phyloP scores from a whole-genome alignment of 2,329 filamentous ascomycete species.

The Verticillium nonalfalfae region DNA sequence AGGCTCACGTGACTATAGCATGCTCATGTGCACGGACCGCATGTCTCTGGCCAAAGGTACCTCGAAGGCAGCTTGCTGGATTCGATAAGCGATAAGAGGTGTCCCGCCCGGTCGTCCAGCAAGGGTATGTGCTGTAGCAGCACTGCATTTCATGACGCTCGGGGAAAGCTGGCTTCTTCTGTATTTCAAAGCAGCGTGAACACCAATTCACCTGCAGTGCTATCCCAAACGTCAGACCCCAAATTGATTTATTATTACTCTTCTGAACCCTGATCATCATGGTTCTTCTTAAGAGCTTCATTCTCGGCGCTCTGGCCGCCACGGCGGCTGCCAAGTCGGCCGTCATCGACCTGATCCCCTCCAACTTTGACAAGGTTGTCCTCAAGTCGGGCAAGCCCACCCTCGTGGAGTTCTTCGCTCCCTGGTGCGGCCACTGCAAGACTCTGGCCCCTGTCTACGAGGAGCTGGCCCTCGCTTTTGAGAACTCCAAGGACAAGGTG shows the following conservation, averaged over 20 bases:
- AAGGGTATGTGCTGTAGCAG: neutral
- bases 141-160: constrained; percentile 4
- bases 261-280: constrained; percentile 24
- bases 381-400: constrained; percentile 90
- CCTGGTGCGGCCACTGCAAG: constrained; percentile 99
- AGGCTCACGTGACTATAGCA: neutral
- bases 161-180: constrained; percentile 30
- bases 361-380: constrained; percentile 88
- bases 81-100: neutral
- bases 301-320: constrained; percentile 48
- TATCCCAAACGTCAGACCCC: neutral
- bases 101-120: neutral
- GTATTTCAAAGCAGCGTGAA: constrained; percentile 26
- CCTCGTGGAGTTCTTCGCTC: constrained; percentile 95
- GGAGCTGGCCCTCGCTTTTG: constrained; percentile 72
- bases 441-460: constrained; percentile 92
- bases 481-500: constrained; percentile 64
- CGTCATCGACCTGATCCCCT: constrained; percentile 82
- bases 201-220: neutral
- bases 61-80: neutral
- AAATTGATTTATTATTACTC: neutral
- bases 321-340: constrained; percentile 65
- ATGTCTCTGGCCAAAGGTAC: too few species aligned
- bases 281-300: constrained; percentile 55
- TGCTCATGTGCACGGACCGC: neutral